Percentiles rank a stretch among this genome's conserved stretches.
Evolutionary conservation across 176 grass and related monocot genomes (phyloP).

Genomic region (Poa annua): DNA sequence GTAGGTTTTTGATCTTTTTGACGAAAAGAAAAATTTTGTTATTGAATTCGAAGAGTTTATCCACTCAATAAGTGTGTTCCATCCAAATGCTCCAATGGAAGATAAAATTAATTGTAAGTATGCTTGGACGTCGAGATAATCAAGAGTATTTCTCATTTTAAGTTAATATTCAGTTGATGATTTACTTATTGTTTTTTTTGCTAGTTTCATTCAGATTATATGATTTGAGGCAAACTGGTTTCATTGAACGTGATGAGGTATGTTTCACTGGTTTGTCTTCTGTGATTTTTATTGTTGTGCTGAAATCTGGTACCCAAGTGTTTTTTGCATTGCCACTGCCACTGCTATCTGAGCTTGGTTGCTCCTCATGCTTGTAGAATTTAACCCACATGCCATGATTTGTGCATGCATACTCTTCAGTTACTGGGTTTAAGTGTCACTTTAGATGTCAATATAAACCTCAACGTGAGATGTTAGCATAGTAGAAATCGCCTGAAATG

Average conservation of each 20-base stretch:
- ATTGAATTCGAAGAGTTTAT: constrained; percentile 78
- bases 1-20: constrained; percentile 78
- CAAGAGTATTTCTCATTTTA: background rate
- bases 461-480: background rate
- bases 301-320: background rate
- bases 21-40: constrained; percentile 72
- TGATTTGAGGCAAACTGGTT: constrained; percentile 76
- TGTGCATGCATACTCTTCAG: background rate
- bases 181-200: background rate
- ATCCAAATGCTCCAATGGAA: constrained; percentile 68
- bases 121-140: background rate
- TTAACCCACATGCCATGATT: background rate
- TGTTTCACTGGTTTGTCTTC: constrained; percentile 22
- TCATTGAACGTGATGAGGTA: constrained; percentile 69
- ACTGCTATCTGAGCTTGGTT: background rate
- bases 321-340: background rate
- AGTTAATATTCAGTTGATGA: background rate
- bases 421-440: background rate
- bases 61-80: constrained; percentile 63
- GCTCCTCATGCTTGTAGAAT: background rate
- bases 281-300: constrained; percentile 1
- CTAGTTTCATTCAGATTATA: constrained; percentile 74
- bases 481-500: background rate
- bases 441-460: background rate
- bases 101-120: constrained; percentile 70